phyloP scores from a whole-genome alignment of 768 basidiomycete genomes.

The Podaxis rugospora region DNA sequence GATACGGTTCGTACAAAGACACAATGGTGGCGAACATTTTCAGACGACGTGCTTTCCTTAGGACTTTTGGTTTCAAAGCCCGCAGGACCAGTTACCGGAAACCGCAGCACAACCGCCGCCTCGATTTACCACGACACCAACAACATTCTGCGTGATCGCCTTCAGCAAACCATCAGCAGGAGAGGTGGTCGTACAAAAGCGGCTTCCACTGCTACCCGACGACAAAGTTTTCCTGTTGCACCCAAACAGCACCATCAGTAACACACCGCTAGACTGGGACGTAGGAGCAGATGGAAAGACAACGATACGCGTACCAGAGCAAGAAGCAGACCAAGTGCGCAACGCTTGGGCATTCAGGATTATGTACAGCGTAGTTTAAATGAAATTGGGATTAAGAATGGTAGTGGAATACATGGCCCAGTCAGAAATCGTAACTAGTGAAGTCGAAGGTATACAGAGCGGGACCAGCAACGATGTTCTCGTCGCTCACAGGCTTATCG shows the following conservation, averaged over 20 bases:
- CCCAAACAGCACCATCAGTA: slow-evolving; percentile 15
- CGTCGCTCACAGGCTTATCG: slow-evolving; percentile 29
- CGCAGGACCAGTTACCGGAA: slow-evolving; percentile 25
- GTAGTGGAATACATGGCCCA: background rate
- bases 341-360: slow-evolving; percentile 26
- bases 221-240: slow-evolving; percentile 40
- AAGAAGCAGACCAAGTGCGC: slow-evolving; percentile 11
- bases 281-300: slow-evolving; percentile 23
- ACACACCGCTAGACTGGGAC: slow-evolving; percentile 10
- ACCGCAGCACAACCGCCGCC: slow-evolving; percentile 18
- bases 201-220: slow-evolving; percentile 37
- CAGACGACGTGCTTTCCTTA: slow-evolving; percentile 15
- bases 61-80: slow-evolving; percentile 46
- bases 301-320: slow-evolving; percentile 20
- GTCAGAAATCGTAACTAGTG: slow-evolving; percentile 12
- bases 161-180: slow-evolving; percentile 32
- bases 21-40: background rate
- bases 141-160: slow-evolving; percentile 47
- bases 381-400: background rate
- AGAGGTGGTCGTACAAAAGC: slow-evolving; percentile 30
- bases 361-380: slow-evolving; percentile 7
- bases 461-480: slow-evolving; percentile 54
- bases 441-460: slow-evolving; percentile 39
- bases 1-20: slow-evolving; percentile 35
- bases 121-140: slow-evolving; percentile 46